A percentile compares a stretch with the other conserved stretches of the same genome.
Conservation (phyloP, 2,329 filamentous ascomycete species). For the Colletotrichum sp. region DNA sequence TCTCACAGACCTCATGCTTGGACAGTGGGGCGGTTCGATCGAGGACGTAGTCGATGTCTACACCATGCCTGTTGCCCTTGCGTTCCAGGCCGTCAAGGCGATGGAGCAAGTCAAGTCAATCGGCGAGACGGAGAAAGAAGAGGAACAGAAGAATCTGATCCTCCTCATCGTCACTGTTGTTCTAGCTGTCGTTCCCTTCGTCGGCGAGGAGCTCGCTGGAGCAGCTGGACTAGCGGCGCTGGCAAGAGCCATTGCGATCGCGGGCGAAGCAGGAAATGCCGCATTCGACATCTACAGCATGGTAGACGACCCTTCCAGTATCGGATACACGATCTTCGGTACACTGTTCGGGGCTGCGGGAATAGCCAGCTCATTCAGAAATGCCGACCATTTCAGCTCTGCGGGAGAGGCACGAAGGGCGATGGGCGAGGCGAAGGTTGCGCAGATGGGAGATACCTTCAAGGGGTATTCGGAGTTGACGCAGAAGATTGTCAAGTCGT, state of each 20-base stretch:
- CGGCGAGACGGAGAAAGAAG: background rate
- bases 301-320: background rate
- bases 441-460: background rate
- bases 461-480: background rate
- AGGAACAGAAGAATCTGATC: background rate
- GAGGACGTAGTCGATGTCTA: background rate
- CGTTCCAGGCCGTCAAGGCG: background rate
- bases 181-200: background rate
- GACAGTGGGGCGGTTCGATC: background rate
- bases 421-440: background rate
- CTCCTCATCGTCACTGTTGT: background rate
- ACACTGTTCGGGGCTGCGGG: background rate
- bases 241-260: background rate
- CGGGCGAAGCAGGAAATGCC: background rate
- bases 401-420: background rate
- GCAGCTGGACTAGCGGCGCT: background rate
- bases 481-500: background rate
- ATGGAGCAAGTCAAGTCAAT: background rate
- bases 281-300: background rate
- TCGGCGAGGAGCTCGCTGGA: background rate
- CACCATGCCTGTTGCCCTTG: background rate
- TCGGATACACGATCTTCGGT: background rate
- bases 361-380: background rate
- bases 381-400: background rate
- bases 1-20: background rate